Evolutionary conservation across 2,329 filamentous ascomycete genomes (phyloP).

Genomic region (Paracamarosporium sp.): DNA sequence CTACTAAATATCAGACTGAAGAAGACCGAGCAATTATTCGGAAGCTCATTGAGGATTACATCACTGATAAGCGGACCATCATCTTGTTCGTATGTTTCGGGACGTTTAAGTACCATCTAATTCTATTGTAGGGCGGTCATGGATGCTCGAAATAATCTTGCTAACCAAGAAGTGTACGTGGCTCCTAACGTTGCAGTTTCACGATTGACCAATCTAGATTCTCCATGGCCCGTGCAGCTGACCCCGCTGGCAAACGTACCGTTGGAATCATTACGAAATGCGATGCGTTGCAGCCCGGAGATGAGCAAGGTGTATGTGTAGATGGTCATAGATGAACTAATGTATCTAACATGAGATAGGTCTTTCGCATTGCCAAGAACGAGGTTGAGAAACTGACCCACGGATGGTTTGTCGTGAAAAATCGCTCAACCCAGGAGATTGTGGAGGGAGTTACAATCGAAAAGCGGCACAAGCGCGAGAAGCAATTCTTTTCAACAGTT

Average conservation of each 20-base stretch:
- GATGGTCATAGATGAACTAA: not conserved
- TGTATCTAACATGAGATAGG: conserved; percentile 6
- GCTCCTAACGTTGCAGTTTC: not conserved
- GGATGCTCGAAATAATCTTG: conserved; percentile 17
- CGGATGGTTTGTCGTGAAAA: conserved; percentile 18
- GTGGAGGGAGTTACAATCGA: conserved; percentile 11
- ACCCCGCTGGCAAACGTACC: conserved; percentile 54
- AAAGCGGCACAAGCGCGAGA: conserved; percentile 10
- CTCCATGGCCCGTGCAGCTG: conserved; percentile 49
- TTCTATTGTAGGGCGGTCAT: conserved; percentile 11
- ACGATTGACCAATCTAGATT: conserved; percentile 7
- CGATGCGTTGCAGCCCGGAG: conserved; percentile 34
- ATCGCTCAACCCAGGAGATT: conserved; percentile 15
- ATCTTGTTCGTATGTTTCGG: conserved; percentile 6
- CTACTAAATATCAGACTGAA: conserved; percentile 17
- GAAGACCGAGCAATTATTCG: conserved; percentile 15
- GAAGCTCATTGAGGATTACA: conserved; percentile 12
- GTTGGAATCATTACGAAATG: conserved; percentile 57
- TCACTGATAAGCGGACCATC: conserved; percentile 14
- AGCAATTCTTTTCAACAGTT: conserved; percentile 11
- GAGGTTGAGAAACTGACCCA: conserved; percentile 14
- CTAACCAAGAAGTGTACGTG: conserved; percentile 18
- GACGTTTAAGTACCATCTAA: not conserved
- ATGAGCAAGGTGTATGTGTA: conserved; percentile 9
- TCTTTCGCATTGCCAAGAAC: conserved; percentile 15